These are phyloP conservation scores for Maudiozyma turicensis DNA, from an alignment of 805 yeast species.

Conservation along the genomic window DNA sequence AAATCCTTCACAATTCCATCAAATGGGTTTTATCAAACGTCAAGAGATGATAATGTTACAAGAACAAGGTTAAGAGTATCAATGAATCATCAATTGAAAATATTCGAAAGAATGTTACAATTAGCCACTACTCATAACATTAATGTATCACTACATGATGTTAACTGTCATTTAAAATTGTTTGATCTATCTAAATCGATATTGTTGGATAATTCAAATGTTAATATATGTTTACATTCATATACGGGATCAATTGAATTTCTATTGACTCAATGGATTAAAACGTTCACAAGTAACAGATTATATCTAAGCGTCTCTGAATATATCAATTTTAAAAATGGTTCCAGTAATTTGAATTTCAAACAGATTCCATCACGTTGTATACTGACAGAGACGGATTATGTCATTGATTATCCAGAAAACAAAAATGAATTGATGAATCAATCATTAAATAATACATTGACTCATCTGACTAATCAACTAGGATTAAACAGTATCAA, in stretches of 20 bases:
- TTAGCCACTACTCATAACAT: constrained; percentile 41
- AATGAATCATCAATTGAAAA: constrained; percentile 52
- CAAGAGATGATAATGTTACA: constrained; percentile 7
- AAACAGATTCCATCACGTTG: constrained; percentile 25
- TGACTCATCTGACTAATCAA: constrained; percentile 4
- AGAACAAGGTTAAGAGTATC: constrained; percentile 43
- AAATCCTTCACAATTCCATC: constrained; percentile 60
- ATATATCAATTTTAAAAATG: constrained; percentile 15
- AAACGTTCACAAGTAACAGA: constrained; percentile 13
- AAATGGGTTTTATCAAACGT: constrained; percentile 40
- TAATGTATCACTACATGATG: constrained; percentile 76
- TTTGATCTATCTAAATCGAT: constrained; percentile 31
- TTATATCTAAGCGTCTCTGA: constrained; percentile 27
- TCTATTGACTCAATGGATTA: constrained; percentile 37
- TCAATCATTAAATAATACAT: constrained; percentile 8
- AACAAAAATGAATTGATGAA: background rate
- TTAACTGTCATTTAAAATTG: constrained; percentile 60
- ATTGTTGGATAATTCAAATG: constrained; percentile 12
- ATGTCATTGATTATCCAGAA: constrained; percentile 15
- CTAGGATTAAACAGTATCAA: constrained; percentile 3
- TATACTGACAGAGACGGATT: constrained; percentile 48
- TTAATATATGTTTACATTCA: constrained; percentile 62
- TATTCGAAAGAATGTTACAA: constrained; percentile 43
- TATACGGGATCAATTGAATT: constrained; percentile 78
- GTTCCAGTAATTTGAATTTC: background rate